phyloP scores from a whole-genome alignment of 176 grass and related monocot genomes.

The Chloris gayana region DNA sequence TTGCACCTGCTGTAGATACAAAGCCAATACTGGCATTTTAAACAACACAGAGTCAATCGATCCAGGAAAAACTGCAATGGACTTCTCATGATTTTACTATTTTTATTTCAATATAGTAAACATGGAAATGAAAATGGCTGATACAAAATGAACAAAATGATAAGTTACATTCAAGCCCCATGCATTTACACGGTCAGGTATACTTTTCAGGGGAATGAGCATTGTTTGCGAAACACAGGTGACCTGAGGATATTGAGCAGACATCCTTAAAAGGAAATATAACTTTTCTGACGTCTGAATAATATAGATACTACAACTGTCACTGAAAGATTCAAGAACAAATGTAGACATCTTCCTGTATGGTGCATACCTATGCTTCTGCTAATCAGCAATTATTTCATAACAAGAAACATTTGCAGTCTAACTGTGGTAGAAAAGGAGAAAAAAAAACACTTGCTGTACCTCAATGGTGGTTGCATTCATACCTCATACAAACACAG shows the following conservation, averaged over 20 bases:
- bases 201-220: slow-evolving; percentile 11
- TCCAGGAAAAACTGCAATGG: background rate
- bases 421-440: no score
- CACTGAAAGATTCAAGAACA: no score
- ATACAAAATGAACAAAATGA: background rate
- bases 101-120: background rate
- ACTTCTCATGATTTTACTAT: background rate
- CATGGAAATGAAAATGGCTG: background rate
- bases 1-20: background rate
- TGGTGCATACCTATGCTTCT: slow-evolving; percentile 52
- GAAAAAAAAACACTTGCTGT: no score
- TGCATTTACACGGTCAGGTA: background rate
- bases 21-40: background rate
- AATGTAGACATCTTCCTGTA: no score
- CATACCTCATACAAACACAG: no score
- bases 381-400: slow-evolving; percentile 95
- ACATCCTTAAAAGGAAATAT: no score
- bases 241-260: background rate
- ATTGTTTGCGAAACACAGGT: slow-evolving; percentile 4
- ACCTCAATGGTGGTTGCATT: no score
- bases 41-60: background rate
- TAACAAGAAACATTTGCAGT: slow-evolving; percentile 53
- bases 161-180: background rate
- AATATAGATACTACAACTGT: background rate
- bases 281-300: background rate